Conservation (phyloP, 768 basidiomycete genomes). For the Mrakia gelida region DNA sequence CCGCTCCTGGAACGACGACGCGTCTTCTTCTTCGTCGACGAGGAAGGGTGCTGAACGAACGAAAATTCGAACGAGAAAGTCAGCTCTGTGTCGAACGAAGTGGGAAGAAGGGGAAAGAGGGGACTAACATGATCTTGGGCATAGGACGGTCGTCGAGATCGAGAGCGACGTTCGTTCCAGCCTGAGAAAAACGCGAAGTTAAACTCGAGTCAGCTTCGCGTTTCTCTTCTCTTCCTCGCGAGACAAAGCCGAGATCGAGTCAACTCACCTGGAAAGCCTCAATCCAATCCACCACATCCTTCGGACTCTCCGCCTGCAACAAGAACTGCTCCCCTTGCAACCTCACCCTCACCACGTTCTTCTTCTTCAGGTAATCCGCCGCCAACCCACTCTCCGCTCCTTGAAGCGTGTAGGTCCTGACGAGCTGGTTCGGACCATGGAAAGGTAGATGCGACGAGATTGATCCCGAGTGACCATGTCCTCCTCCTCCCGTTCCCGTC, state of each 20-base stretch:
- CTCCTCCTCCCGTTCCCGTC: background rate
- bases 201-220: background rate
- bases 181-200: conserved; percentile 52
- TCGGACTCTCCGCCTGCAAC: conserved; percentile 76
- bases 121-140: conserved; percentile 61
- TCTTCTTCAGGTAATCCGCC: conserved; percentile 88
- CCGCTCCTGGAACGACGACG: background rate
- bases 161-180: conserved; percentile 82
- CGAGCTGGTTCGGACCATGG: conserved; percentile 42
- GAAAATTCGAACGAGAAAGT: background rate
- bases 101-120: background rate
- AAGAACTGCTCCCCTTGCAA: conserved; percentile 96
- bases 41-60: conserved; percentile 27
- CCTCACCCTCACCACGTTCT: conserved; percentile 86
- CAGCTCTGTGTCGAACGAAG: too few species aligned
- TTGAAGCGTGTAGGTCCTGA: conserved; percentile 75
- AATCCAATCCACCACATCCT: conserved; percentile 88
- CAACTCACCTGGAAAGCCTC: conserved; percentile 61
- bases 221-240: background rate
- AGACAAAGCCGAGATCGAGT: background rate
- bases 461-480: conserved; percentile 2
- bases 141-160: conserved; percentile 88
- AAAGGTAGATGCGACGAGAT: conserved; percentile 29
- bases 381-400: conserved; percentile 90
- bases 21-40: conserved; percentile 26